Evolutionary conservation across 2,329 filamentous ascomycete genomes (phyloP).

Genomic region (Venturia carpophila): DNA sequence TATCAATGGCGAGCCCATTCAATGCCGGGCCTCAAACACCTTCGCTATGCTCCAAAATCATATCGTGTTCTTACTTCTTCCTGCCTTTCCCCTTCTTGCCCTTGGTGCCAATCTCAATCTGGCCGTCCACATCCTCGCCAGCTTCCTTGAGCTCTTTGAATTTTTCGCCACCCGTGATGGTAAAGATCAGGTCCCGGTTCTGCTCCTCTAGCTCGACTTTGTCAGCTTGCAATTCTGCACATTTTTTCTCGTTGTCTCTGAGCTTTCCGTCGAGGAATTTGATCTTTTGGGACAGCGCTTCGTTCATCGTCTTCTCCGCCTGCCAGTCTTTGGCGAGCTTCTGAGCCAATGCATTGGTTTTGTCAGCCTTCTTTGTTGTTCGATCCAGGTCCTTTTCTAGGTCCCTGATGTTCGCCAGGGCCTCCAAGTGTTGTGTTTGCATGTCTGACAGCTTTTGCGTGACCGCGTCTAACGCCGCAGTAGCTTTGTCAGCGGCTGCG

Average conservation of each 20-base stretch:
- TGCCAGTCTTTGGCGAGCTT: slow-evolving; percentile 66
- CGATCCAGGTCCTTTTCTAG: slow-evolving; percentile 68
- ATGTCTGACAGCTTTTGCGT: slow-evolving; percentile 46
- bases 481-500: slow-evolving; percentile 56
- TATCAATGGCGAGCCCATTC: neutral
- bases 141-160: slow-evolving; percentile 56
- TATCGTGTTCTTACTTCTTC: neutral
- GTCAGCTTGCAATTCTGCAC: slow-evolving; percentile 38
- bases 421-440: slow-evolving; percentile 44
- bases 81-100: slow-evolving; percentile 50
- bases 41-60: slow-evolving; percentile 4
- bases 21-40: neutral
- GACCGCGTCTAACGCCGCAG: slow-evolving; percentile 42
- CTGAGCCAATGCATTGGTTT: slow-evolving; percentile 67
- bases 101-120: slow-evolving; percentile 45
- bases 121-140: slow-evolving; percentile 68
- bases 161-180: slow-evolving; percentile 77
- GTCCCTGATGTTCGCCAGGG: slow-evolving; percentile 51
- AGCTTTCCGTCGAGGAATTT: slow-evolving; percentile 57
- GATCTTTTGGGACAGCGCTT: slow-evolving; percentile 75
- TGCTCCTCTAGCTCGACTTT: slow-evolving; percentile 72
- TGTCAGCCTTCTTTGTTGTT: slow-evolving; percentile 58
- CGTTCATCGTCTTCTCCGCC: slow-evolving; percentile 79
- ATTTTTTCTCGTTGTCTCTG: slow-evolving; percentile 45
- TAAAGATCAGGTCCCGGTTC: slow-evolving; percentile 81